Conservation (phyloP, 306 rosid species). For the Malus fusca region DNA sequence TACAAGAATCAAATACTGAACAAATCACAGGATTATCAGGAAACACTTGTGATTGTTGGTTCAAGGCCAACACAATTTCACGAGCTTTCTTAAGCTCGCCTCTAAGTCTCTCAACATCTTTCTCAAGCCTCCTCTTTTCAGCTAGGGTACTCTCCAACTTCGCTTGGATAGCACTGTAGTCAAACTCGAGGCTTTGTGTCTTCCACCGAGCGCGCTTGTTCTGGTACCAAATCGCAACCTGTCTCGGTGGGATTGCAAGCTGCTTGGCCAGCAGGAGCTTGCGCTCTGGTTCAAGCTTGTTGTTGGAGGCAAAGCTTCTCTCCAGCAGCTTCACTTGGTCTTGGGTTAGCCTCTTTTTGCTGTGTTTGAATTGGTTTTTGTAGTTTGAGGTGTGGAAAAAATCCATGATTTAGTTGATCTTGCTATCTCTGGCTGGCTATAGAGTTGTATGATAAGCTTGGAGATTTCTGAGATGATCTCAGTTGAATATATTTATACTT, state of each 20-base stretch:
- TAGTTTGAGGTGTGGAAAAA: constrained; percentile 26
- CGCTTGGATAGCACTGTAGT: constrained; percentile 25
- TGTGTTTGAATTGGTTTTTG: constrained; percentile 16
- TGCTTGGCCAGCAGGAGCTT: constrained; percentile 44
- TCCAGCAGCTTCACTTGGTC: constrained; percentile 52
- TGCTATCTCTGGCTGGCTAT: neutral
- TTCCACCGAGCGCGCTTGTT: constrained; percentile 64
- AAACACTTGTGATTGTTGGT: neutral
- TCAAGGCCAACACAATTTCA: constrained; percentile 22
- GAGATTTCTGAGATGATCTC: neutral
- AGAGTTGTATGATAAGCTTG: neutral
- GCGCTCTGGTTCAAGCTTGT: constrained; percentile 44
- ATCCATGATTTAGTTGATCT: constrained; percentile 3
- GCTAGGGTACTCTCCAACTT: constrained; percentile 37
- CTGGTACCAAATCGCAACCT: constrained; percentile 62
- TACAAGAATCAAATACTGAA: neutral
- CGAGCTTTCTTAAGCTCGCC: constrained; percentile 37
- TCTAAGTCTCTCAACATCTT: constrained; percentile 41
- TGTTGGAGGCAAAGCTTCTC: constrained; percentile 41
- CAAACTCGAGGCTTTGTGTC: constrained; percentile 48
- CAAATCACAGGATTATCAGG: neutral
- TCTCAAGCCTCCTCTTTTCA: constrained; percentile 49
- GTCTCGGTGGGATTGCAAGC: constrained; percentile 47
- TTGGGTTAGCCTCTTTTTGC: constrained; percentile 42
- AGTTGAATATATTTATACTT: neutral